Evolutionary conservation across 2,329 filamentous ascomycete species (phyloP), one percentile per base, ranked within the genome.

Genomic region (Magnaporthales sp.): DNA sequence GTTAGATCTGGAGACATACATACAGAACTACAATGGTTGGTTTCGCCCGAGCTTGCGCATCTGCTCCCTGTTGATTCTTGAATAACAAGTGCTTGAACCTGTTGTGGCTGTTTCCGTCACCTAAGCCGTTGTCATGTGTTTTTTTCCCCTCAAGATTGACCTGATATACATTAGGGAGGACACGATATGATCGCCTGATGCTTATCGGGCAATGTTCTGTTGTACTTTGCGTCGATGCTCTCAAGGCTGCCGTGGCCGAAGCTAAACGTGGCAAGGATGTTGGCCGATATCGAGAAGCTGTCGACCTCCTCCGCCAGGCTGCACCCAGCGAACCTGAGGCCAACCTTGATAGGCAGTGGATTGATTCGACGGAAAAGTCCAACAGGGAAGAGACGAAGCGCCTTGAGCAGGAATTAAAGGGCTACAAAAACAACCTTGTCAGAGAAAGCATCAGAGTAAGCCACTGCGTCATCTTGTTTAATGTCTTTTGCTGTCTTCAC

Each of bases 401-500:
- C n/a, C 81, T 98, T 66, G 92, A 97, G 74, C 81, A 85, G 19
- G 92, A 98, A 77, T 82, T 99, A 24, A 93, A 93, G 76, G 90
- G 89, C 1, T 98, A 98, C 78, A 97, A 95, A 79, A 97, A 97
- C 75, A 99, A 98, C 73, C 80, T 98, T 60, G 93, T 99, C 72
- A 97, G 97, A 76, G 95, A 99, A 79, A 97, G 93, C 79, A 97
- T 98, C 73, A 81, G 93, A 71, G 93, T 96, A 82, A 67, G 84
- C 74, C 56, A 56, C 24, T 19, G n/a, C 8, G 29, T 56, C 15
- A 2, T 9, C 24, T 29, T 13, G 19, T 8, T 19, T 13, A n/a
- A 19, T 62, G 68, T 66, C 9, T 22, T 5, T 7, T 22, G 26
- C n/a, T 19, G 1, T 13, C 1, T 13, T 15, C 13, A 8, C n/a